Evolutionary conservation across 768 basidiomycete species (phyloP), one percentile per base, ranked within the genome.

Genomic region (Collybia mongolica): DNA sequence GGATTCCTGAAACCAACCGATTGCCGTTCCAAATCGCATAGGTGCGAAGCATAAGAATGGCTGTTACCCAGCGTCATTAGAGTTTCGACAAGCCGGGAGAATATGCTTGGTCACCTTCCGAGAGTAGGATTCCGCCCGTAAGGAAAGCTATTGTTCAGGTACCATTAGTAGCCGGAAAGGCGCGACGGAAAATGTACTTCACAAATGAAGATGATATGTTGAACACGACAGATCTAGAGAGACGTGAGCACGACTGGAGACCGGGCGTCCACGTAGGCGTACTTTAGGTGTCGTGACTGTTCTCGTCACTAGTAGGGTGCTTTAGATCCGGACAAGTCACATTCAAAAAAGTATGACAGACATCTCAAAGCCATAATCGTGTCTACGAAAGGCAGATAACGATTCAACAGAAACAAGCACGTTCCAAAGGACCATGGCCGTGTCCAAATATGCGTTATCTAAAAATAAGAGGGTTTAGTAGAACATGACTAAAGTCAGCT

Each of bases 1-100:
- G 63, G 19, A 65, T 61, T 14, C 70, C 47, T 8, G 69, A 53
- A 5, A 75, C 62, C 8, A 59, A 43, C 7, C 66, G 71, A 46
- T 61, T 67, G 15, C 73, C 60, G 53, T 70, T 70, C 72, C 72
- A 77, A 19, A 77, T 66, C 3, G 74, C 75, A 47, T 74, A 73
- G 7, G 74, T 76, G 5, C 74, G 72, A 5, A 76, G 52, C 56
- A 72, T 65, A 8, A 76, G 63, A 24, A 75, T 72, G 5, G 58
- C 71, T 75, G 46, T 3, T 8, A 14, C 20, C 20, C 2, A 22
- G n/a, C 28, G 2, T 17, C 19, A 29, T 32, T 32, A 9, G 23
- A 19, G 17, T 22, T 26, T 32, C 32, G 39, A 18, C 2, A 24
- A 37, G 36, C 11, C 39, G 20, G 24, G 23, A 45, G 18, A 29